Evolutionary conservation across 2,329 filamentous ascomycete genomes (phyloP).

Genomic region (Stachybotrys chlorohalonatus): DNA sequence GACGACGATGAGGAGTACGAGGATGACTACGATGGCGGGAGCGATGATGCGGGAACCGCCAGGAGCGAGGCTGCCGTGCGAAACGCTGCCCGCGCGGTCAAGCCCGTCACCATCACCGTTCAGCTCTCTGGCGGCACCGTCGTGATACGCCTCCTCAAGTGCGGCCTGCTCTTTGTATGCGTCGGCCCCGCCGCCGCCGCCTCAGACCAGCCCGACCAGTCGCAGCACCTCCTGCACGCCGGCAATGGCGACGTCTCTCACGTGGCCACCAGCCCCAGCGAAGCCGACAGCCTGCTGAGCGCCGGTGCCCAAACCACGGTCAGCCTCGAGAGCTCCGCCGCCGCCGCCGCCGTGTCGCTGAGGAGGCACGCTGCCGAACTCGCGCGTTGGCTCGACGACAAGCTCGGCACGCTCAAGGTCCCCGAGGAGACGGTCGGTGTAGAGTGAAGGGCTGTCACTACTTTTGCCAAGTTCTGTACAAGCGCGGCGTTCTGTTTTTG

Average conservation of each 20-base stretch:
- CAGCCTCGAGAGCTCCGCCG: slow-evolving; percentile 26
- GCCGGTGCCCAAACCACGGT: slow-evolving; percentile 34
- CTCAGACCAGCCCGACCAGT: slow-evolving; percentile 8
- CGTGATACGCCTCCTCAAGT: slow-evolving; percentile 47
- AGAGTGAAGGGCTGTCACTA: slow-evolving; percentile 7
- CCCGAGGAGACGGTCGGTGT: slow-evolving; percentile 42
- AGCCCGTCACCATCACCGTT: slow-evolving; percentile 41
- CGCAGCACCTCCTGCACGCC: slow-evolving; percentile 6
- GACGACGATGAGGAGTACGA: slow-evolving; percentile 14
- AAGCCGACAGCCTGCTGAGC: slow-evolving; percentile 38
- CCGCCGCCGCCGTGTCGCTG: slow-evolving; percentile 40
- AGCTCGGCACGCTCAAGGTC: slow-evolving; percentile 42
- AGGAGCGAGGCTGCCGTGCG: background rate
- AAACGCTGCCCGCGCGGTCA: slow-evolving; percentile 12
- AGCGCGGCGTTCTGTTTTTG: slow-evolving; percentile 1
- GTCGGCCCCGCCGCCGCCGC: slow-evolving; percentile 37
- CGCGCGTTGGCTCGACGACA: slow-evolving; percentile 50
- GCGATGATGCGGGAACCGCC: slow-evolving; percentile 3
- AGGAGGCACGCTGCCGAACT: slow-evolving; percentile 50
- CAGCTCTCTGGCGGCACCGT: slow-evolving; percentile 51
- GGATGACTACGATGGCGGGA: slow-evolving; percentile 7
- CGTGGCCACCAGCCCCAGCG: slow-evolving; percentile 25
- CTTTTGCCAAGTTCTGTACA: background rate
- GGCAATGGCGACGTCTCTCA: slow-evolving; percentile 24
- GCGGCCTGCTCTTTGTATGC: slow-evolving; percentile 53